Percentiles rank a stretch among this genome's conserved stretches.
Evolutionary conservation across 148 eudicot species (phyloP).

Genomic region (Heliamphora exappendiculata): DNA sequence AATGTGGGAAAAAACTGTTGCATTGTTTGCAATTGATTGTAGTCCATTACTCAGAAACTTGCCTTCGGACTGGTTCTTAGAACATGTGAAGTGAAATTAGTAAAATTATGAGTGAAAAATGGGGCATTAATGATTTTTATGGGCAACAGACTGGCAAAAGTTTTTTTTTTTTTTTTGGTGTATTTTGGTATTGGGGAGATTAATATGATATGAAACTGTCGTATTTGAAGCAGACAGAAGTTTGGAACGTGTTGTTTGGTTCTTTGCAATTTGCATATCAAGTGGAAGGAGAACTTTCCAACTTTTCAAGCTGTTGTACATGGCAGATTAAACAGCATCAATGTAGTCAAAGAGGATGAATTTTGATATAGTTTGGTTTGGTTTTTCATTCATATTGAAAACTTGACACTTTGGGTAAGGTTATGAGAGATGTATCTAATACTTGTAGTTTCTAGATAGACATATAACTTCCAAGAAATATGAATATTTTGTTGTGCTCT

Average conservation of each 20-base stretch:
- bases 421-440: too few species aligned
- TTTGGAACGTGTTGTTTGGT: background rate
- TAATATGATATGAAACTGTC: background rate
- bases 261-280: background rate
- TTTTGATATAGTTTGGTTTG: background rate
- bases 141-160: background rate
- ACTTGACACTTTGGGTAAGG: background rate
- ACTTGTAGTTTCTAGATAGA: too few species aligned
- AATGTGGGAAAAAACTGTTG: background rate
- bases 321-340: background rate
- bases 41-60: background rate
- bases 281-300: background rate
- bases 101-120: background rate
- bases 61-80: background rate
- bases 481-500: too few species aligned
- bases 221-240: background rate
- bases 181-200: background rate
- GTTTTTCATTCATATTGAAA: background rate
- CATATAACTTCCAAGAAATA: too few species aligned
- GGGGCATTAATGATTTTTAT: background rate
- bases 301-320: background rate
- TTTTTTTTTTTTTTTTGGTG: background rate
- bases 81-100: background rate
- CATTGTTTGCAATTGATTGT: background rate
- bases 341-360: background rate